These are phyloP conservation scores for Eucalyptus lansdowneana DNA, from an alignment of 345 rosid species.

Conservation along the genomic window DNA sequence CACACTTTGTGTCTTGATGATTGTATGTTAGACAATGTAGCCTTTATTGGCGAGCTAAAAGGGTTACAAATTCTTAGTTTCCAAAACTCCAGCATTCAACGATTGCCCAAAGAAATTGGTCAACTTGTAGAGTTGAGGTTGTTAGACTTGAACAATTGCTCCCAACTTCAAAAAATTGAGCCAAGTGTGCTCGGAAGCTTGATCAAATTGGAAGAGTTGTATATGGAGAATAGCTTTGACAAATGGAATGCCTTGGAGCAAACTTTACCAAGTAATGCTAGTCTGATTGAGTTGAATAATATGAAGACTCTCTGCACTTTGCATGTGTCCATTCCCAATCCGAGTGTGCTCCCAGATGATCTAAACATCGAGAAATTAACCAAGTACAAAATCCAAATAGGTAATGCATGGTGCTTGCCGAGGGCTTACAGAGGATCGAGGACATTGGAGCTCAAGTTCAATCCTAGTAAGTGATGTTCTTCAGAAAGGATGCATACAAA, in stretches of 20 bases:
- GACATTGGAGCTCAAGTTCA: background rate
- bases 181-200: background rate
- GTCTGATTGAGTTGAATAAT: background rate
- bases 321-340: background rate
- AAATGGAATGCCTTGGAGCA: background rate
- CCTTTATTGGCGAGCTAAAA: background rate
- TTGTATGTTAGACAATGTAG: background rate
- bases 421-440: background rate
- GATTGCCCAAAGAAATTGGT: background rate
- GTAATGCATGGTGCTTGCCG: background rate
- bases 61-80: background rate
- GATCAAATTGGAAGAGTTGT: background rate
- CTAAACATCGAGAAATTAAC: background rate
- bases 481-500: background rate
- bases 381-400: background rate
- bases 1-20: background rate
- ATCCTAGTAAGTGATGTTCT: background rate
- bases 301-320: background rate
- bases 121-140: background rate
- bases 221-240: background rate
- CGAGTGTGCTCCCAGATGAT: background rate
- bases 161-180: background rate
- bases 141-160: background rate
- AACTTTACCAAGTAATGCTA: background rate
- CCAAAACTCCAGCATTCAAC: background rate